phyloP scores from a whole-genome alignment of 2,329 filamentous ascomycete species.

The Paecilomyces sp. region DNA sequence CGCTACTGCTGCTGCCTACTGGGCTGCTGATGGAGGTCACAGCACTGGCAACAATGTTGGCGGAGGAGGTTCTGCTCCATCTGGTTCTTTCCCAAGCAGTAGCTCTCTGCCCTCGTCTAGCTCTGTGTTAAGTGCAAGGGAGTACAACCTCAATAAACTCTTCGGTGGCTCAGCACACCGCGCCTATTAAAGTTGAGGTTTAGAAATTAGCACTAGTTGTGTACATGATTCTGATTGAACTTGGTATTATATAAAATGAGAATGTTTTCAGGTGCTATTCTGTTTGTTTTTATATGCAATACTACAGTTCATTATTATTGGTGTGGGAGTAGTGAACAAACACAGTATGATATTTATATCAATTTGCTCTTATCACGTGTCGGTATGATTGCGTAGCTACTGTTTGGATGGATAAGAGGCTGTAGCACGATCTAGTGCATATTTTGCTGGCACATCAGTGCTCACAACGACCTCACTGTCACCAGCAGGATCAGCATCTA shows the following conservation, averaged over 20 bases:
- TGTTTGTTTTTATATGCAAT: too few species aligned
- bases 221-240: background rate
- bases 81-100: background rate
- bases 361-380: too few species aligned
- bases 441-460: background rate
- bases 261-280: too few species aligned
- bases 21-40: conserved; percentile 14
- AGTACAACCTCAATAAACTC: background rate
- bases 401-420: background rate
- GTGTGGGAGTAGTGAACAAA: too few species aligned
- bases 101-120: background rate
- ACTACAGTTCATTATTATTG: too few species aligned
- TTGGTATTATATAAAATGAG: background rate
- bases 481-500: background rate
- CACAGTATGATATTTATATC: too few species aligned
- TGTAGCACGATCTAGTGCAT: background rate
- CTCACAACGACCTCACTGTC: background rate
- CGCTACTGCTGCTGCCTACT: conserved; percentile 16
- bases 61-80: background rate
- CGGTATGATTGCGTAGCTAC: background rate
- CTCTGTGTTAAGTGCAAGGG: background rate
- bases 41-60: background rate
- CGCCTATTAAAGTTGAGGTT: background rate
- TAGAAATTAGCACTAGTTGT: background rate
- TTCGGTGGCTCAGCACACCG: background rate